Evolutionary conservation across 768 basidiomycete species (phyloP).

Genomic region (Mycena pura): DNA sequence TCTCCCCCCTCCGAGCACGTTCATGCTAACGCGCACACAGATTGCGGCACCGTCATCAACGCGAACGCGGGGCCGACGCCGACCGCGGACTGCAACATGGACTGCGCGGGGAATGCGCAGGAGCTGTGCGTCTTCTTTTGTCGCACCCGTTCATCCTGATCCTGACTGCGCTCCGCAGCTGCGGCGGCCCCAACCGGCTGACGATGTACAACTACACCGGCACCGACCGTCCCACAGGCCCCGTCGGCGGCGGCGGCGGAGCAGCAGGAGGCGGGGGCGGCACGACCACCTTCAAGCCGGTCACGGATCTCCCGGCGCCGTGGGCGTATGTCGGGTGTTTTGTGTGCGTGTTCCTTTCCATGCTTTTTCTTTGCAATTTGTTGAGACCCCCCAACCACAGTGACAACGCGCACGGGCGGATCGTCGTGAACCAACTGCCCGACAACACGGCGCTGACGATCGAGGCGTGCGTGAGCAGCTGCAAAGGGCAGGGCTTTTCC

Average conservation of each 20-base stretch:
- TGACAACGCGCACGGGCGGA: constrained; percentile 73
- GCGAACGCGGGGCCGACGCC: constrained; percentile 55
- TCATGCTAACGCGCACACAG: constrained; percentile 35
- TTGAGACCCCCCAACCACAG: constrained; percentile 33
- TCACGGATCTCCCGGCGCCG: constrained; percentile 57
- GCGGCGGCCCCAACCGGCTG: constrained; percentile 73
- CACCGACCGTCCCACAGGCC: constrained; percentile 48
- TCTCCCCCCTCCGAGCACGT: constrained; percentile 19
- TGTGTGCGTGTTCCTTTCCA: constrained; percentile 48
- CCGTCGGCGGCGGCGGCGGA: constrained; percentile 43
- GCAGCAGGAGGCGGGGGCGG: constrained; percentile 41
- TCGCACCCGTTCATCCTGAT: neutral
- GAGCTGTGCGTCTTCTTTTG: constrained; percentile 45
- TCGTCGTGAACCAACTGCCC: constrained; percentile 48
- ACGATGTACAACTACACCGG: constrained; percentile 78
- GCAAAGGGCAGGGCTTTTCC: constrained; percentile 61
- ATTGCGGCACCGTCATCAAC: constrained; percentile 54
- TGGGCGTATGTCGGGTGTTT: constrained; percentile 74
- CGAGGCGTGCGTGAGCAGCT: constrained; percentile 66
- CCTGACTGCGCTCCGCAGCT: no score
- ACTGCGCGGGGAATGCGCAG: constrained; percentile 63
- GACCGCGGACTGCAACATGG: constrained; percentile 68
- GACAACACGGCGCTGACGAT: constrained; percentile 52
- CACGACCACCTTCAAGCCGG: constrained; percentile 45
- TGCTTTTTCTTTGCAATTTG: neutral